Evolutionary conservation across 345 rosid species (phyloP).

Genomic region (Cardiospermum halicacabum): DNA sequence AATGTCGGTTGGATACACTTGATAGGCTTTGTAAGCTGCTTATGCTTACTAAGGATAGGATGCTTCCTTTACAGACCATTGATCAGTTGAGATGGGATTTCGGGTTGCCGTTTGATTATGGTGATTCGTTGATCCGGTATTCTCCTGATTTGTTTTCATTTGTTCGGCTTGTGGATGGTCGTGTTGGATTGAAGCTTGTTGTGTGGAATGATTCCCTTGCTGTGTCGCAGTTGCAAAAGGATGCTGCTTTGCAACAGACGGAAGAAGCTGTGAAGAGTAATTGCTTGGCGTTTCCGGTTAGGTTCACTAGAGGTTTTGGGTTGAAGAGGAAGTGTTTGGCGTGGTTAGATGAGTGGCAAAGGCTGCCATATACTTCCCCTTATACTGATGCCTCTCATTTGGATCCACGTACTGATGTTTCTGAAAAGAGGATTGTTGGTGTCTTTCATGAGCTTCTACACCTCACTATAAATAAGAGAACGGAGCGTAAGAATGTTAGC

Average conservation of each 20-base stretch:
- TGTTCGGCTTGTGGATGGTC: conserved; percentile 44
- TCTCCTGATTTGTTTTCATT: conserved; percentile 45
- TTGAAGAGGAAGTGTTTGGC: conserved; percentile 66
- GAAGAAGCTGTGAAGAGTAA: conserved; percentile 21
- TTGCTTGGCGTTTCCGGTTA: conserved; percentile 55
- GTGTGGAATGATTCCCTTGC: conserved; percentile 59
- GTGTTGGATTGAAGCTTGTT: conserved; percentile 49
- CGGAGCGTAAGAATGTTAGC: conserved; percentile 70
- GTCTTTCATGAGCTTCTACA: conserved; percentile 89
- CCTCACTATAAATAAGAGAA: conserved; percentile 61
- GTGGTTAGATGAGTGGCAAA: conserved; percentile 89
- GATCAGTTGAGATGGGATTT: conserved; percentile 86
- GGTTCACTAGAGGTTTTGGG: conserved; percentile 81
- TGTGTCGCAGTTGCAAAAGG: conserved; percentile 48
- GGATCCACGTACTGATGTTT: conserved; percentile 76
- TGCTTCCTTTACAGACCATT: conserved; percentile 62
- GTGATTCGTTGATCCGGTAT: conserved; percentile 32
- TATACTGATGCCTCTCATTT: conserved; percentile 58
- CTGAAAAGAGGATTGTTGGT: conserved; percentile 83
- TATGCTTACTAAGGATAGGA: conserved; percentile 60
- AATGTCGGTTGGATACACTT: conserved; percentile 29
- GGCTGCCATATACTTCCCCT: conserved; percentile 73
- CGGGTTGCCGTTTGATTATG: conserved; percentile 69
- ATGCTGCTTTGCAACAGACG: conserved; percentile 26
- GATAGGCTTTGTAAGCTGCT: conserved; percentile 64